Base-by-base conservation (phyloP, 345 rosid genomes). In the Brassica incana region DNA sequence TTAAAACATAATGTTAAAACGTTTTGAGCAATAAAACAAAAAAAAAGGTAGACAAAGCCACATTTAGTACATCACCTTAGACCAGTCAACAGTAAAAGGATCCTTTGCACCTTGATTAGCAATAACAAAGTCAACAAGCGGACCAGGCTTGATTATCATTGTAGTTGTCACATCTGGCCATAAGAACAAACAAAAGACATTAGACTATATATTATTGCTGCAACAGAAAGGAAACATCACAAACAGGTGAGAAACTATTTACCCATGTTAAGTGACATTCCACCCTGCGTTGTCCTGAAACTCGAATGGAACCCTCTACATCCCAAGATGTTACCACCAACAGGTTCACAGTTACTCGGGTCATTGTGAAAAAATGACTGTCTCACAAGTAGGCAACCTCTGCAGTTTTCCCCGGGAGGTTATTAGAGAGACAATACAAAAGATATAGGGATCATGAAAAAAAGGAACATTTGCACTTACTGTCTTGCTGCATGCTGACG, bases 261-360 rank as follows among this genome's bases (percentile, higher is more conserved):
- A 95, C 97, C 99, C 70, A 92, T 90, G 83, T 95, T 95, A 29
- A 95, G 88, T 16, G 97, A 95, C 80, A 95, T 72, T 76, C 99
- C 99, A 35, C 95, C 90, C 80, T 91, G 99, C 12, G 88, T 86
- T 60, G 94, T 84, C 82, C 99, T 73, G 78, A 92, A 95, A 69
- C 99, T 95, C 0, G 97, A 88, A 79, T 95, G 97, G 62, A 91
- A 89, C 5, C 97, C 97, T 74, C 91, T 75, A 64, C 97, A 91
- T 7, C 97, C 99, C 9, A 92, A 71, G 40, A 92, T 95, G 75
- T 94, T 92, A 52, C 95, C 97, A 59, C 97, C 97, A 32, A 95
- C 86, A 12, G 81, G 88, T 16, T 86, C 87, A 82, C 89, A 91
- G 58, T 91, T 92, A 14, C 45, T 85, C 7, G 92, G 89, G 71